Evolutionary conservation across 495 filamentous ascomycete genomes (phyloP).

Genomic region (Tuber melanosporum): DNA sequence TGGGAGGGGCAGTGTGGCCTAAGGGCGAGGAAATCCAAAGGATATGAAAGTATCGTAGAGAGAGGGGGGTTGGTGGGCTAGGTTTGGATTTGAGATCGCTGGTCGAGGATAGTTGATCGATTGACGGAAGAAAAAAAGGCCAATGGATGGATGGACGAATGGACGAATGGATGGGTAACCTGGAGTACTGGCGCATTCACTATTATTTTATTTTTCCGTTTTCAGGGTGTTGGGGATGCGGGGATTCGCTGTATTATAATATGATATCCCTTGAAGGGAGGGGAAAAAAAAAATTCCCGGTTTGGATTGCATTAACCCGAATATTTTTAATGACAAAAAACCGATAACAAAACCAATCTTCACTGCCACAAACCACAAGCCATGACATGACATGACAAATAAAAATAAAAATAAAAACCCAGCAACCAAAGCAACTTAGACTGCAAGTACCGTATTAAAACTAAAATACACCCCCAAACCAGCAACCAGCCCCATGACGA

Average conservation of each 20-base stretch:
- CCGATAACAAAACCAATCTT: not conserved
- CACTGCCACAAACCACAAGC: not conserved
- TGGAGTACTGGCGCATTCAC: slow-evolving; percentile 5
- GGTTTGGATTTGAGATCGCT: not conserved
- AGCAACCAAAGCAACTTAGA: not conserved
- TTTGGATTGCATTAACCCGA: not conserved
- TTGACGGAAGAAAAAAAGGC: not conserved
- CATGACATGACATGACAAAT: not conserved
- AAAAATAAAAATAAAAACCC: not conserved
- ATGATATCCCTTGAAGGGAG: not conserved
- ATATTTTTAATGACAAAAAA: not conserved
- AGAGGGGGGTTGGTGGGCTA: not conserved
- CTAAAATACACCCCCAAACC: not conserved
- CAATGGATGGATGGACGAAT: not conserved
- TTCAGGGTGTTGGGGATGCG: not conserved
- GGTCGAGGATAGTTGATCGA: not conserved
- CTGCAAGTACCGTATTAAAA: not conserved
- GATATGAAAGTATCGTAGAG: not conserved
- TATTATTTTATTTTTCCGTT: not conserved
- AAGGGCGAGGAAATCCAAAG: not conserved
- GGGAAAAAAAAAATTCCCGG: not conserved
- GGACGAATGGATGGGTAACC: not conserved
- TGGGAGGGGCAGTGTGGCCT: slow-evolving; percentile 30
- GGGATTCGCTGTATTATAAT: not conserved
- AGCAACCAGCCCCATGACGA: not conserved